Conservation (phyloP, 441 rosid genomes). For the Adansonia gregorii region DNA sequence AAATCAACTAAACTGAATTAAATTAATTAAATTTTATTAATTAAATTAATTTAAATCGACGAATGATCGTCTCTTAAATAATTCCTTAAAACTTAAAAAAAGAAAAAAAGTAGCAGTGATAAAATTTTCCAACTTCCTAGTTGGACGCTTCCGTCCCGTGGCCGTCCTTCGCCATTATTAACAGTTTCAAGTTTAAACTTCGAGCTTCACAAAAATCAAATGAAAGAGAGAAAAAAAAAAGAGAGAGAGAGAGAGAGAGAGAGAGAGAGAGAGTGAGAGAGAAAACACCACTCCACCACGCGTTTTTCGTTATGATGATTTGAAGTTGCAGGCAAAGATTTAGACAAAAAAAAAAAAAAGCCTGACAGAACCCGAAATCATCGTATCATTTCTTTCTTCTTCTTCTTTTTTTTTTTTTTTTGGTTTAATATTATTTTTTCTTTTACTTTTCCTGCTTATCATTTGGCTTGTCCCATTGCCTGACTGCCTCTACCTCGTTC, state of each 20-base stretch:
- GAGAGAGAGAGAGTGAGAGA: too few species aligned
- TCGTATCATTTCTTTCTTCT: not conserved
- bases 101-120: not conserved
- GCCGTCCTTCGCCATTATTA: not conserved
- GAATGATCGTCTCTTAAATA: too few species aligned
- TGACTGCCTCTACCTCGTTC: conserved; percentile 19
- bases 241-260: not conserved
- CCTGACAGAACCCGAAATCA: not conserved
- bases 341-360: conserved; percentile 35
- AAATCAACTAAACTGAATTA: too few species aligned
- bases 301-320: conserved; percentile 20
- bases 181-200: not conserved
- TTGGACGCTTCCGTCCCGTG: not conserved
- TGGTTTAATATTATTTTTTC: not conserved
- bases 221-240: not conserved
- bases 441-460: conserved; percentile 22
- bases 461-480: conserved; percentile 36
- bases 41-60: too few species aligned
- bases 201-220: not conserved
- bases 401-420: too few species aligned
- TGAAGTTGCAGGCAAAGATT: conserved; percentile 32
- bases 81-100: too few species aligned
- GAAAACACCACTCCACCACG: not conserved
- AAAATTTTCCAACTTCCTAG: not conserved
- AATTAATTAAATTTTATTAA: too few species aligned